Evolutionary conservation across 2,329 filamentous ascomycete genomes (phyloP), one percentile per base, ranked within the genome.

Genomic region (Ophiostoma montium): DNA sequence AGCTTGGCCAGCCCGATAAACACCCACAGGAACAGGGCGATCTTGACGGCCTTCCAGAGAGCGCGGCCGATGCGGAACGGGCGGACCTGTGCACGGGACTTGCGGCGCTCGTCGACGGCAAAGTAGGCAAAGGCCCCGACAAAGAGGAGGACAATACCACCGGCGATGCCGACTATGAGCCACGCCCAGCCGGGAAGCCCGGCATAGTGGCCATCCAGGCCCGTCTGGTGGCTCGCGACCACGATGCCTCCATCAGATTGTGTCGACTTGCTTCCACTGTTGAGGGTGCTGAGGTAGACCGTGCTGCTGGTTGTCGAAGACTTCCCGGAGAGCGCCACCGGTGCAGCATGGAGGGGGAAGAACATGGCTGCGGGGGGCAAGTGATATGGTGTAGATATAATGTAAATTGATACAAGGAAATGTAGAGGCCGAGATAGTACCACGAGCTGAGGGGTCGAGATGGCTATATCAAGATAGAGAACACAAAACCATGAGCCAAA

Each of bases 11-110:
- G 30, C 23, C 13, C 33, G 32, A 35, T 31, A 31, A 52, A 47
- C 30, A 47, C 33, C 50, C 47, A 50, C 16, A 52, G 27, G 47
- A 49, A 49, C 4, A 50, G 39, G 31, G 47, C 47, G 16, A 44
- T 18, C 47, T 50, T 49, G 47, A 33, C 27, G 16, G 47, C 50
- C 11, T 31, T 35, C 44, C 46, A 46, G 19, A 27, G 19, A 12
- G 35, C 45, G 2, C 30, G 38, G 32, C 38, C 30, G 18, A 35
- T 31, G 35, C 44, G 32, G 21, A 38, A 19, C 44, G 36, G 43
- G 47, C 47, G 47, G 47, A 41, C 45, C 9, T 50, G 44, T 9
- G 23, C 16, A n/a, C n/a, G 36, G 5, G 43, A 44, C 8, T 16
- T 4, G 9, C 38, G 42, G 36, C 42, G 46, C 16, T 52, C 46